These are phyloP conservation scores for Phytopythium boreale DNA, from an alignment of 352 stramenopile genomes.

Conservation along the genomic window DNA sequence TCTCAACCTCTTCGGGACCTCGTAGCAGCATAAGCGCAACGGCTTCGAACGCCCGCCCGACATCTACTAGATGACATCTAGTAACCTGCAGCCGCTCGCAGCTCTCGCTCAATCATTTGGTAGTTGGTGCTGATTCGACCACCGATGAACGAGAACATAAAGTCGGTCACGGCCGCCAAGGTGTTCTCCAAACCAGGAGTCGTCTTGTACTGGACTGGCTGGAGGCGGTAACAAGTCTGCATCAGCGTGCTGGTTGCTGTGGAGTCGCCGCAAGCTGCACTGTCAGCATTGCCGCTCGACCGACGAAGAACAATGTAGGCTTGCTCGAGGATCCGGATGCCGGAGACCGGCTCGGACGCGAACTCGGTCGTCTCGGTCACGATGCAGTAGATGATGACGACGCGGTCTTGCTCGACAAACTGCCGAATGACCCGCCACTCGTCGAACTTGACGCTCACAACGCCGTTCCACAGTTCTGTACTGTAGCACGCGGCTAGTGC, in stretches of 20 bases:
- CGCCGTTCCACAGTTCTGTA: neutral
- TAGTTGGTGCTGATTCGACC: slow-evolving; percentile 3
- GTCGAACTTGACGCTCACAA: slow-evolving; percentile 2
- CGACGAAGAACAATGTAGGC: slow-evolving; percentile 6
- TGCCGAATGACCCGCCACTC: slow-evolving; percentile 3
- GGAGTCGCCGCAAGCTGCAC: neutral
- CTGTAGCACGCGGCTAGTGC: neutral
- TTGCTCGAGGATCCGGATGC: slow-evolving; percentile 5
- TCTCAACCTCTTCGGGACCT: no score
- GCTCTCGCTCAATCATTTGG: slow-evolving; percentile 1
- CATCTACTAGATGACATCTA: neutral
- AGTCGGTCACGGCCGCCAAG: neutral
- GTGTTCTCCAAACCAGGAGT: neutral
- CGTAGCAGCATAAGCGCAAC: no score
- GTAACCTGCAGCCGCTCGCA: neutral
- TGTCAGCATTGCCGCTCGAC: neutral
- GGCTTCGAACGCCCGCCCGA: slow-evolving; percentile 4
- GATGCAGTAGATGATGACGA: slow-evolving; percentile 2
- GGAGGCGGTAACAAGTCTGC: neutral
- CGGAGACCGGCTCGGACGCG: neutral
- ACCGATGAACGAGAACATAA: neutral
- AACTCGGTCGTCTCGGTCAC: slow-evolving; percentile 5
- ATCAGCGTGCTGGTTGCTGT: neutral
- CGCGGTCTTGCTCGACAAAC: neutral
- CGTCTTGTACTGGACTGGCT: neutral